Evolutionary conservation across 768 basidiomycete species (phyloP), one percentile per base, ranked within the genome.

Genomic region (Calocybe indica): DNA sequence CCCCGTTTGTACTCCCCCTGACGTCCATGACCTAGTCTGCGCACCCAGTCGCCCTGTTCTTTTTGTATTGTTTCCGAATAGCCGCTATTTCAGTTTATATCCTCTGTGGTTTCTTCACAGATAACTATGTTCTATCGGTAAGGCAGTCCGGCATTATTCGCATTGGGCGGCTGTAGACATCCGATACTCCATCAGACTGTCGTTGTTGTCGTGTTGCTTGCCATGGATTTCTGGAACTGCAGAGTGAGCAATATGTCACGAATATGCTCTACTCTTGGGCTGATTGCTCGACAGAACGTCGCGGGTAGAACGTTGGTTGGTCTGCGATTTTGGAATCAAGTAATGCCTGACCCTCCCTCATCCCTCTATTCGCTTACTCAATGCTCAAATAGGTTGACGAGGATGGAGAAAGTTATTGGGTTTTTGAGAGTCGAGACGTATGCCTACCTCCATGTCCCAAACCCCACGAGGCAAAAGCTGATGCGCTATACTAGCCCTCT

Each of bases 151-250:
- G 13, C 15, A 38, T 38, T 5, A 6, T 46, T 37, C 15, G 12
- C 14, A 40, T 37, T 44, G 29, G 10, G 13, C 22, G 29, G 6
- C 11, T 30, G 9, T 22, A 30, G 9, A 6, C 6, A 32, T 40
- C 30, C 53, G 29, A 48, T 15, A 32, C n/a, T 43, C 11, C 13
- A 5, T 13, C 41, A 76, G 74, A 95, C 93, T 22, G 94, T 99
- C 3, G 66, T 80, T 7, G 95, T 98, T 0, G 96, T 98, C 14
- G 84, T 97, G 1, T 73, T 99, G 11, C 79, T 99, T 22, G 88
- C 94, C 0, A 87, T 95, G 80, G 96, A 99, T 68, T 99, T 99
- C 65, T 99, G 95, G 96, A 97, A 95, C 58, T 92, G 91, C 55
- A 74, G 93, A 62, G 91, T 92, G 59, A 51, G 80, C 50, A 29